Base-by-base conservation (phyloP, 1,139 yeast genomes). In the Debaryomyces singareniensis region DNA sequence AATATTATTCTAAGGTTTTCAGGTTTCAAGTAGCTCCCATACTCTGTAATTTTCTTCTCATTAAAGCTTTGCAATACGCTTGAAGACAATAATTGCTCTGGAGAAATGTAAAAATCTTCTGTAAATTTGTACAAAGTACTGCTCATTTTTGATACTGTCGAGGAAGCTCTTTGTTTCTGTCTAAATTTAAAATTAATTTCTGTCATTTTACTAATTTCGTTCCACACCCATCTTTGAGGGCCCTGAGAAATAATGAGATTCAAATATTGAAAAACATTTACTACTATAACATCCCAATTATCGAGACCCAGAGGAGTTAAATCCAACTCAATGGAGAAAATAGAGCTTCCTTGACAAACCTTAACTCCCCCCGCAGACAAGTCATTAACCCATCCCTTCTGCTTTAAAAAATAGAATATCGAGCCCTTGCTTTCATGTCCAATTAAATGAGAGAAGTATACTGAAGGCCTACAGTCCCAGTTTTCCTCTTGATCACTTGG, bases 401-500 rank as follows among this genome's bases (percentile, higher is more conserved):
- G 57, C 55, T 87, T 89, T 39, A 89, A 69, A 40, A 67, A 70
- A 32, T 78, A 71, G 23, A 85, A 64, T 12, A 91, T 55, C 1
- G 96, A 85, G 1, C 97, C 97, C 31, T 77, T 68, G 32, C 73
- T 85, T 58, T 91, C 97, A 52, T 91, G 97, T 20, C 98, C 97
- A 33, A 91, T 58, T 34, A 91, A 63, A 52, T 89, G 96, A 15
- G 91, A 74, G 42, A 65, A 71, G 52, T 86, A 83, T 31, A 69
- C 73, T 9, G 73, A 68, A 1, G 96, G 95, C 42, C 75, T 76
- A 16, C 72, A 66, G 29, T 71, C 71, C 84, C 91, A 83, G 32
- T 68, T 56, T 11, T 59, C 56, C 20, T 71, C 75, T 35, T 70
- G 66, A 44, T 78, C 80, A 46, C 84, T 89, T 2, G 96, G 96